Evolutionary conservation across 306 rosid genomes (phyloP), one percentile per base, ranked within the genome.

Genomic region (Cucumis cinereus): DNA sequence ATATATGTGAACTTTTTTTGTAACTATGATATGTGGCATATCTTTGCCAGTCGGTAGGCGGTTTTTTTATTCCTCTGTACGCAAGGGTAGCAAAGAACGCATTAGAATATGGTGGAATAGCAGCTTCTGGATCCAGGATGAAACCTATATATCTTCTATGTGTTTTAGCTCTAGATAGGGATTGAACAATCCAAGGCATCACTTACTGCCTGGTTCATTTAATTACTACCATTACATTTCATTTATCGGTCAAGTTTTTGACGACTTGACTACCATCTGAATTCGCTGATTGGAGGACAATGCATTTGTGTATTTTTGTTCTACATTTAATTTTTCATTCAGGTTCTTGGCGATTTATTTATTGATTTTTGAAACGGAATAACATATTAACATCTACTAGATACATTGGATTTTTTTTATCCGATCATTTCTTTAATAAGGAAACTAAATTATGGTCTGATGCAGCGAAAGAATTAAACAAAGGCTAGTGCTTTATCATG

Each of bases 381-480:
- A 30, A 30, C 35, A 3, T 30, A 71, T 16, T 41, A 50, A 14
- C 26, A 72, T 49, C 22, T 30, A 14, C 24, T 71, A 72, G 60
- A 7, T 50, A 28, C 61, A 9, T 50, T 17, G 30, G 17, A 49
- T 24, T 49, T 45, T 70, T 4, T 45, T 71, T 4, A 71, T 49
- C 26, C 10, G 15, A 49, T 71, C 8, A 71, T 45, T 13, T 47
- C 35, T 49, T 45, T 49, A 16, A 71, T 9, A 22, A 43, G 74
- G 28, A 7, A 49, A 71, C 41, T 71, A 47, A 70, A 70, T 9
- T 75, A 45, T 60, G 11, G 10, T 26, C 41, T 80, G 19, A 79
- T 85, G 67, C 87, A 94, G 97, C 72, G 84, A 81, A 73, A 88
- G 96, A 85, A 88, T 94, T 83, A 92, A 92, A 86, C 97, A 88